Evolutionary conservation across 164 flowering plant species (phyloP).

Genomic region (Buxus sempervirens): DNA sequence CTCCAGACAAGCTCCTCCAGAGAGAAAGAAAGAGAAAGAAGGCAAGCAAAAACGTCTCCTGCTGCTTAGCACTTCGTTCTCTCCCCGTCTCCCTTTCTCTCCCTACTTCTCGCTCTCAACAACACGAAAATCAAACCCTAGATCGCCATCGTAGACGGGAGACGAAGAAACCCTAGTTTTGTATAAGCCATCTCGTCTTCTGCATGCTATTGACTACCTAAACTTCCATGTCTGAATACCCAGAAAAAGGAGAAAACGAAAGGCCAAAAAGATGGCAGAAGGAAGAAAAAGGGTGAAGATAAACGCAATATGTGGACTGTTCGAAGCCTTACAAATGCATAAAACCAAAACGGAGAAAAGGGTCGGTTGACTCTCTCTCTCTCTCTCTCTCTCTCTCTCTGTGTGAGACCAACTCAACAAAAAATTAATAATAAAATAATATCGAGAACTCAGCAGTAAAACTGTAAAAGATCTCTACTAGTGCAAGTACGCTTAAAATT

Average conservation of each 20-base stretch:
- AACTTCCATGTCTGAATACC: constrained; percentile 6
- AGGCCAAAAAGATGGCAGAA: constrained; percentile 17
- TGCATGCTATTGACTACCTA: constrained; percentile 42
- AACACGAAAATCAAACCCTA: constrained; percentile 4
- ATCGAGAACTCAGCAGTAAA: background rate
- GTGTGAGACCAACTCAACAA: too few relatives aligned
- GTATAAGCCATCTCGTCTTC: constrained; percentile 20
- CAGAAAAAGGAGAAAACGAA: constrained; percentile 14
- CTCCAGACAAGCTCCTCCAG: constrained; percentile 27
- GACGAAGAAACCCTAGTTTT: constrained; percentile 28
- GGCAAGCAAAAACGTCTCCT: constrained; percentile 29
- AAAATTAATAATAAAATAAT: too few relatives aligned
- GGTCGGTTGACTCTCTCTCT: constrained; percentile 59
- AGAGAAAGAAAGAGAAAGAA: constrained; percentile 72
- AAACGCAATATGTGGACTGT: constrained; percentile 58
- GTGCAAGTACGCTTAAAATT: background rate
- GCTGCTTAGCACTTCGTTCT: constrained; percentile 56
- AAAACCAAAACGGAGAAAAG: constrained; percentile 28
- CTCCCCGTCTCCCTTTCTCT: constrained; percentile 42
- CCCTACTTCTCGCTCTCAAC: background rate
- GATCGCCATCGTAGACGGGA: background rate
- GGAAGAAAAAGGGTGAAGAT: constrained; percentile 32
- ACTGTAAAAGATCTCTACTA: background rate
- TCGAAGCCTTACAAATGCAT: constrained; percentile 70
- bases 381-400: constrained; percentile 12